Evolutionary conservation across 2,329 filamentous ascomycete genomes (phyloP), one percentile per base, ranked within the genome.

Genomic region (Penicillium paneum): DNA sequence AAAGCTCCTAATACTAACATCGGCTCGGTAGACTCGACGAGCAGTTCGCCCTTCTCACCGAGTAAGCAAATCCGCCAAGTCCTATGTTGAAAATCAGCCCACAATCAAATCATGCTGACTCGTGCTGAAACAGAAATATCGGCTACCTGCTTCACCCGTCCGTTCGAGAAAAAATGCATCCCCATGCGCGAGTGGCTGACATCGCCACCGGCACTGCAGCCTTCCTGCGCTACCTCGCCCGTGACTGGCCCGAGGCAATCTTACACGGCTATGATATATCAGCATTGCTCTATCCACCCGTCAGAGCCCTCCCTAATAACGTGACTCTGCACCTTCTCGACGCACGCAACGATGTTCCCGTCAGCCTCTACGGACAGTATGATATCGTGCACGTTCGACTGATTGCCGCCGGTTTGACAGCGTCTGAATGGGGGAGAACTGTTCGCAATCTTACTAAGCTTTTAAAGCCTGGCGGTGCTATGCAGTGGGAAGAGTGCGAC

Each of bases 361-460:
- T 40, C 8, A 45, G 58, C 2, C 50, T 67, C 1, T 42, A 52
- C 6, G 55, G 54, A 5, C 54, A 58, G n/a, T 67, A 66, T 53
- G 64, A 67, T 46, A 42, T 67, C 1, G 59, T 67, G 2, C 63
- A 67, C 19, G 36, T 66, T 3, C 58, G 58, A 11, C 28, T 60
- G 13, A 43, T 56, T 13, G 29, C 28, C 1, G 50, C 43, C 0
- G 50, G 50, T 3, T 8, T 52, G 8, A 12, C 24, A 11, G 10
- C 43, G 0, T 36, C 28, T 2, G 35, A 45, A 17, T 57, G 39
- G 52, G 10, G 8, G 3, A 12, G n/a, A 3, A 40, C 45, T 5
- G 24, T 58, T 3, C 26, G 29, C 3, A 57, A 58, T n/a, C n/a
- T 58, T 13, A 19, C 38, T 8, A 35, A 26, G 12, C 55, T 59